Base-by-base conservation (phyloP, 73 alveolate genomes). In the Stentor roeselii region DNA sequence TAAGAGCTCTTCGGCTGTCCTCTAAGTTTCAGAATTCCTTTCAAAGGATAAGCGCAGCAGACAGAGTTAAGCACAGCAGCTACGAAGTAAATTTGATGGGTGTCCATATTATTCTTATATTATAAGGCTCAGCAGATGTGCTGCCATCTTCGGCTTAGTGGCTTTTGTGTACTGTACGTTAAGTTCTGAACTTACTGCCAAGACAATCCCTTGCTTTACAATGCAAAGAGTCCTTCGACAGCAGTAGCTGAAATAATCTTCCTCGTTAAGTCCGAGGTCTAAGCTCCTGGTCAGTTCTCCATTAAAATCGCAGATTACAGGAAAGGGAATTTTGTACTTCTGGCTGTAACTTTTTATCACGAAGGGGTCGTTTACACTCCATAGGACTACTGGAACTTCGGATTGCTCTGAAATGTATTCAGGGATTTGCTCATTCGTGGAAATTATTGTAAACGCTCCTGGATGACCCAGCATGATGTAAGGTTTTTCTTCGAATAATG, bases 351-450 rank as follows among this genome's bases (percentile, higher is more conserved):
- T 67, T 40, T 67, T 67, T 30, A 67, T 14, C 14, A 67, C 80
- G 41, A 67, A 67, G 37, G n/a, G 80, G 34, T 67, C 80, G 34
- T 67, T 67, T 27, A 67, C 42, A 32, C 80, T 67, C 67, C 67
- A 50, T 50, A 50, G 21, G 21, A 11, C 6, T 6, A 50, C 67
- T 21, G 6, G 67, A 50, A 11, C 6, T 50, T 6, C 30, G 21
- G 21, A 50, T 50, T 50, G 6, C 6, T 6, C 67, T 50, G 6
- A 11, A 50, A 50, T 21, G 34, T 67, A 67, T 21, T 67, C 80
- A 67, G 80, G 80, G 34, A 67, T 21, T 32, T 67, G 80, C 37
- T 67, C 80, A 30, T 67, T 14, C 34, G 80, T 67, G 80, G 42
- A 27, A 32, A 30, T 27, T 21, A 14, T 21, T 21, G 80, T 67